A percentile compares a stretch with the other conserved stretches of the same genome.
Conservation (phyloP, 108 stramenopile genomes). For the Aurantiochytrium sp. region DNA sequence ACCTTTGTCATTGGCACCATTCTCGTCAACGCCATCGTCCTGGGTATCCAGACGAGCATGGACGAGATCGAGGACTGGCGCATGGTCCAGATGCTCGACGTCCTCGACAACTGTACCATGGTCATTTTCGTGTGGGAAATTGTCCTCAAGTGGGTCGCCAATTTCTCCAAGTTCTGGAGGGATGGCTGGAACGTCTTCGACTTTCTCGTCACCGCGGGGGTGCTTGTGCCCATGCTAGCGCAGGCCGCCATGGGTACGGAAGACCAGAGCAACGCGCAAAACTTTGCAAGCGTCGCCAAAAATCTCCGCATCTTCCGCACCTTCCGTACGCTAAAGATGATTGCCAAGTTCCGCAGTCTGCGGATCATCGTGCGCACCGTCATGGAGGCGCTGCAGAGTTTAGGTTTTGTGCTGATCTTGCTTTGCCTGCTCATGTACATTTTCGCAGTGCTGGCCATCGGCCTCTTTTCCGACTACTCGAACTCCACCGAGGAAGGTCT, state of each 20-base stretch:
- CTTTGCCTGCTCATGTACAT: constrained; percentile 22
- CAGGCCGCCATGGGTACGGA: not conserved
- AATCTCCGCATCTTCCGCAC: constrained; percentile 11
- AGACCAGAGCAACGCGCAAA: constrained; percentile 8
- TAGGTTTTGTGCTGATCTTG: not conserved
- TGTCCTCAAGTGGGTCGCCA: constrained; percentile 9
- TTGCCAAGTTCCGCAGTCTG: constrained; percentile 29
- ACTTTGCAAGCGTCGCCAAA: constrained; percentile 25
- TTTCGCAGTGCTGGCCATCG: constrained; percentile 21
- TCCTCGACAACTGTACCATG: constrained; percentile 5
- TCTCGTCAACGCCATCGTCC: not conserved
- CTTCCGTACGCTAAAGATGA: constrained; percentile 29
- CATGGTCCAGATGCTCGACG: not conserved
- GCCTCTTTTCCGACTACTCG: constrained; percentile 15
- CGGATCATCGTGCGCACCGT: constrained; percentile 12
- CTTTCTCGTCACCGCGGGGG: constrained; percentile 3
- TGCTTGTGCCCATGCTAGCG: not conserved
- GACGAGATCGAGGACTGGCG: constrained; percentile 19
- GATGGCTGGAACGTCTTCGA: constrained; percentile 21
- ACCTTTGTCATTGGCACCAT: not conserved
- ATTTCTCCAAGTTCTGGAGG: not conserved
- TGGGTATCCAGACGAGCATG: not conserved
- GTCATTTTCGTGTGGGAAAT: constrained; percentile 10
- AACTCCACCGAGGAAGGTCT: not conserved
- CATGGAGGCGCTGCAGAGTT: constrained; percentile 24